Evolutionary conservation across 495 filamentous ascomycete species (phyloP).

Genomic region (Evernia prunastri): DNA sequence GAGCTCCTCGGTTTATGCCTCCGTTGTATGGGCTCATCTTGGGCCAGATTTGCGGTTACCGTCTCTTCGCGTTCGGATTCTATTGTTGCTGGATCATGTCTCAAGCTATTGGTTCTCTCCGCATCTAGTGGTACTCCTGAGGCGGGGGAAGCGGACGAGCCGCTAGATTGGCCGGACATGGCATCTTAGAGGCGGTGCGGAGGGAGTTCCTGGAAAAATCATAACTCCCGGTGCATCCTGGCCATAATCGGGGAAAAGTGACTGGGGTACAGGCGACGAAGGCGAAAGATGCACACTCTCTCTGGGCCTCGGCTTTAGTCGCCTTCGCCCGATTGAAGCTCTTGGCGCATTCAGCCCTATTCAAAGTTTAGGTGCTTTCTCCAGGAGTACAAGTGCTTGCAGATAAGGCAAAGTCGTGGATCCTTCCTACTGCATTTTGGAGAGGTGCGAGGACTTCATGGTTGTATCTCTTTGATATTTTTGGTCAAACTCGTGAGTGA

Average conservation of each 20-base stretch:
- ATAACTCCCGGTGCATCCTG: slow-evolving; percentile 1
- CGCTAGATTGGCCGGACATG: slow-evolving; percentile 23
- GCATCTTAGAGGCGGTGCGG: slow-evolving; percentile 15
- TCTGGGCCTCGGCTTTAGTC: not conserved
- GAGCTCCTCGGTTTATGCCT: slow-evolving; percentile 35
- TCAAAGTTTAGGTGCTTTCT: too few species aligned
- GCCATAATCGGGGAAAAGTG: not conserved
- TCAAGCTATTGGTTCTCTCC: not conserved
- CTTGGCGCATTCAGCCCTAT: not conserved
- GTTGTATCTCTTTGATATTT: not conserved
- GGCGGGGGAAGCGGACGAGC: slow-evolving; percentile 3
- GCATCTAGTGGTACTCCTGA: not conserved
- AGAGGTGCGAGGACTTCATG: not conserved
- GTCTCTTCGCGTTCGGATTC: not conserved
- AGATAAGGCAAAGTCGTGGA: not conserved
- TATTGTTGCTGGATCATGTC: not conserved
- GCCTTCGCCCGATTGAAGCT: not conserved
- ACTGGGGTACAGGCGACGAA: not conserved
- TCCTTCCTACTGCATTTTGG: not conserved
- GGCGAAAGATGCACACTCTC: not conserved
- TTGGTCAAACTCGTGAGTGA: not conserved
- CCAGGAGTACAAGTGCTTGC: too few species aligned
- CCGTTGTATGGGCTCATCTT: slow-evolving; percentile 10
- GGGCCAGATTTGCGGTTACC: not conserved
- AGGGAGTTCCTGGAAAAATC: slow-evolving; percentile 5